phyloP scores from a whole-genome alignment of 306 rosid genomes.

The Casuarina cunninghamiana region DNA sequence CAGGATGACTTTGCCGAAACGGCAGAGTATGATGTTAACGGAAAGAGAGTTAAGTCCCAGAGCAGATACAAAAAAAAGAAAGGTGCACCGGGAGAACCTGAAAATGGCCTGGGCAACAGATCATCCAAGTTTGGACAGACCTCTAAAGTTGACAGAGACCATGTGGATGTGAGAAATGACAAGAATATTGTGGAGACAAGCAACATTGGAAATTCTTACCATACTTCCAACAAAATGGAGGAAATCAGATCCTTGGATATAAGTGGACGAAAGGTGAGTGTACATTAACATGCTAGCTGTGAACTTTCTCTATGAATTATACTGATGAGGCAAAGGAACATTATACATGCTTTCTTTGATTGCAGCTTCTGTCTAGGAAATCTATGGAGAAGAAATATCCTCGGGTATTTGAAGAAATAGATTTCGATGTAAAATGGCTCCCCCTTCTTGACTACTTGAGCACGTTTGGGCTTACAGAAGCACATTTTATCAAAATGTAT shows the following conservation, averaged over 20 bases:
- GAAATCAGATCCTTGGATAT: constrained; percentile 33
- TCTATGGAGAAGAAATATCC: constrained; percentile 60
- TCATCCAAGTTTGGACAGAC: constrained; percentile 35
- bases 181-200: constrained; percentile 18
- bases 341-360: constrained; percentile 22
- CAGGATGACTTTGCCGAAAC: constrained; percentile 77
- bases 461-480: constrained; percentile 87
- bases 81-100: constrained; percentile 38
- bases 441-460: constrained; percentile 92
- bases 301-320: constrained; percentile 27
- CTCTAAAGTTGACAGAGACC: constrained; percentile 21
- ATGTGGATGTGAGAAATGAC: constrained; percentile 19
- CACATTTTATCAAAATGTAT: constrained; percentile 90
- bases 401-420: constrained; percentile 65
- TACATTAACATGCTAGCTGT: constrained; percentile 18
- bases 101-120: constrained; percentile 34
- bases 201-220: not conserved
- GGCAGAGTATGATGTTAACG: constrained; percentile 40
- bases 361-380: constrained; percentile 52
- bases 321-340: constrained; percentile 7
- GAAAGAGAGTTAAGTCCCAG: constrained; percentile 48
- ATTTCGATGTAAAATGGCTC: constrained; percentile 70
- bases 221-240: constrained; percentile 25
- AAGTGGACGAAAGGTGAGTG: constrained; percentile 56
- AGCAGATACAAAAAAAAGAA: constrained; percentile 8